Evolutionary conservation across 768 basidiomycete genomes (phyloP), one percentile per base, ranked within the genome.

Genomic region (Punctularia strigosozonata): DNA sequence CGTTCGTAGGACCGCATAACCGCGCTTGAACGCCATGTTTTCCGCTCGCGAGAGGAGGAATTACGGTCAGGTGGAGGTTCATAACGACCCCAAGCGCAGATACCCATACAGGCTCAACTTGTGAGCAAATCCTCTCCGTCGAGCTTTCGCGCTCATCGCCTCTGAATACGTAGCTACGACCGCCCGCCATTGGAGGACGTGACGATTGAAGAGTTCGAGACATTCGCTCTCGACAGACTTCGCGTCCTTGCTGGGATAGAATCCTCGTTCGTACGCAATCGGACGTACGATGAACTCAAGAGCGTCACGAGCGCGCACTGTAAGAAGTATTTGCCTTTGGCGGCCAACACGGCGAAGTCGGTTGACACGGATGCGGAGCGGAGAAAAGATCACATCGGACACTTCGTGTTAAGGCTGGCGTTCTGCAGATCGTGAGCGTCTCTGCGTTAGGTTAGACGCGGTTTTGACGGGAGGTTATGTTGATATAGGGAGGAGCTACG

Each of bases 201-300:
- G 15, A 90, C 90, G 1, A 66, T 98, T 14, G 95, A 98, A 55
- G 86, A 97, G 46, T 99, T 99, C 48, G 95, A 99, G 56, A 79
- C 71, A 3, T 86, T 72, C 53, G 95, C 95, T 1, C 67, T 99
- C 17, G 78, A 94, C 47, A 67, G 95, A 25, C 69, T 99, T 23
- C 77, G 88, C 20, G 69, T 95, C 14, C 71, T 95, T 14, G 82
- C 85, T 13, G 89, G 92, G 55, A 92, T 95, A 40, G 90, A 94
- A 52, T 80, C 91, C 2, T 89, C 84, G 4, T 74, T 77, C 44
- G 84, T 80, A 7, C 81, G 90, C 24, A 89, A 90, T 52, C 65
- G 86, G 30, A 56, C 80, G n/a, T 80, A 71, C 67, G 79, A 84
- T 4, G 91, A 92, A 43, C 65, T 87, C 38, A 77, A 68, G 58